Percentiles rank a stretch among this genome's conserved stretches.
These are phyloP conservation scores for Jaenimonas drosophilae DNA, from an alignment of 208 protist species.

Conservation along the genomic window DNA sequence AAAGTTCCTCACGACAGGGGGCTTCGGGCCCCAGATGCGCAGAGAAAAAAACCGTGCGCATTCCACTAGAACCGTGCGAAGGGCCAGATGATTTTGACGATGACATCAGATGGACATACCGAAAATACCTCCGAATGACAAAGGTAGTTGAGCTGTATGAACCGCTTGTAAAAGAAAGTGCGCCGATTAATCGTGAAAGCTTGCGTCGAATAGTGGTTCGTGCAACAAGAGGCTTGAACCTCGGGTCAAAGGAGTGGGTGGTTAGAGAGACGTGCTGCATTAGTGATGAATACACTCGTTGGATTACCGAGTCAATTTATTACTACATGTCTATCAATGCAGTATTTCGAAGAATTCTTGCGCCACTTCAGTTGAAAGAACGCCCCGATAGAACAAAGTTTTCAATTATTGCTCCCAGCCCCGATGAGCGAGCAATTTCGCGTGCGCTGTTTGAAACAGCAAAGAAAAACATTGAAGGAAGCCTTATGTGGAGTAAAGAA, in stretches of 20 bases:
- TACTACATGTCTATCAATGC: slow-evolving; percentile 72
- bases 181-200: slow-evolving; percentile 27
- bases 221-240: slow-evolving; percentile 30
- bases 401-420: background rate
- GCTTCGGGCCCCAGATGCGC: background rate
- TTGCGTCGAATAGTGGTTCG: slow-evolving; percentile 61
- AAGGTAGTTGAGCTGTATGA: slow-evolving; percentile 68
- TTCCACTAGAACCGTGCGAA: slow-evolving; percentile 58
- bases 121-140: slow-evolving; percentile 31
- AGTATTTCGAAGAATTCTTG: slow-evolving; percentile 45
- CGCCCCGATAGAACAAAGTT: slow-evolving; percentile 1
- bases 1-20: background rate
- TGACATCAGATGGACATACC: slow-evolving; percentile 8
- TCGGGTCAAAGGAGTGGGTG: slow-evolving; percentile 33
- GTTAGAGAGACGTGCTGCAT: slow-evolving; percentile 45
- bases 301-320: slow-evolving; percentile 52
- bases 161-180: slow-evolving; percentile 43
- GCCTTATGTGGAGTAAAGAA: slow-evolving; percentile 34
- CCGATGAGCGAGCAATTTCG: slow-evolving; percentile 1
- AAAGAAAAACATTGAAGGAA: slow-evolving; percentile 17
- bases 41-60: slow-evolving; percentile 15
- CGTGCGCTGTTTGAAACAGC: slow-evolving; percentile 18
- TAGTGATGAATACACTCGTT: slow-evolving; percentile 49
- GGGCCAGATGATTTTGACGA: slow-evolving; percentile 9
- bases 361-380: slow-evolving; percentile 42